A percentile compares a stretch with the other conserved stretches of the same genome.
Conservation (phyloP, 495 filamentous ascomycete species). For the Sordaria brevicollis region DNA sequence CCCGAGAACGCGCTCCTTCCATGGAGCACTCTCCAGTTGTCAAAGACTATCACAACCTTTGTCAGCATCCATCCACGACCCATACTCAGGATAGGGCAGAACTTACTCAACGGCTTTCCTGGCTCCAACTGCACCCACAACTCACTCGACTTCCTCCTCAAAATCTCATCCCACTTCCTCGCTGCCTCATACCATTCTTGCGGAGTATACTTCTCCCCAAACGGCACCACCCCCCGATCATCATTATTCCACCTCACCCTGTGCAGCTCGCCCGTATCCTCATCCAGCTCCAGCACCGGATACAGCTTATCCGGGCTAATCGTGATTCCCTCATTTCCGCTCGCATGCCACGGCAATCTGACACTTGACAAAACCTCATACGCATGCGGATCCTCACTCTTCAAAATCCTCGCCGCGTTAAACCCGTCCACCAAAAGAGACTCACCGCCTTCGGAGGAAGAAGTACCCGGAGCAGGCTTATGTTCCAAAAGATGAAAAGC, state of each 20-base stretch:
- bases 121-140: conserved; percentile 72
- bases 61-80: not conserved
- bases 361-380: conserved; percentile 42
- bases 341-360: conserved; percentile 62
- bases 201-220: conserved; percentile 14
- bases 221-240: conserved; percentile 58
- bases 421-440: conserved; percentile 81
- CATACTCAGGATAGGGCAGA: too few species aligned
- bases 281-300: conserved; percentile 53
- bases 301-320: conserved; percentile 57
- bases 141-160: conserved; percentile 42
- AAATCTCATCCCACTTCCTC: conserved; percentile 49
- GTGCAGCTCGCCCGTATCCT: conserved; percentile 37
- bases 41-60: conserved; percentile 58
- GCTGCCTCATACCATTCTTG: conserved; percentile 72
- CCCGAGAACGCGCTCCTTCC: conserved; percentile 73
- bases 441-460: conserved; percentile 38
- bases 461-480: conserved; percentile 16
- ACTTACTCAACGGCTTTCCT: conserved; percentile 64
- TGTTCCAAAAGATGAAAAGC: conserved; percentile 85
- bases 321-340: conserved; percentile 71
- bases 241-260: conserved; percentile 89
- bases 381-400: conserved; percentile 32
- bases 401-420: conserved; percentile 49
- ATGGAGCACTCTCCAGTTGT: conserved; percentile 92